These are phyloP conservation scores for Serendipita indica DNA, from an alignment of 768 basidiomycete species.

Conservation along the genomic window DNA sequence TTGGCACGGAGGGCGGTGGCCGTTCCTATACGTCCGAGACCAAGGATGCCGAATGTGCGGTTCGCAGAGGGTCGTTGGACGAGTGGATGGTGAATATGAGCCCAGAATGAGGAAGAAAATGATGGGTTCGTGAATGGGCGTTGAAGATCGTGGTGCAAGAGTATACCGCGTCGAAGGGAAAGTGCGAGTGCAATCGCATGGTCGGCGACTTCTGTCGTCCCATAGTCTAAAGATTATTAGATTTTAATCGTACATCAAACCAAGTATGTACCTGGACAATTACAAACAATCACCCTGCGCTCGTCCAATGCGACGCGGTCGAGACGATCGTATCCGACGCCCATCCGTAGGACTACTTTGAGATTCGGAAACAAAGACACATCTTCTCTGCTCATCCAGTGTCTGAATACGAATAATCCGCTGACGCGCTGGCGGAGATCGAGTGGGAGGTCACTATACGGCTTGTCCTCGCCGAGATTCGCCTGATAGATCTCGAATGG, in stretches of 20 bases:
- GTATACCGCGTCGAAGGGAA: slow-evolving; percentile 15
- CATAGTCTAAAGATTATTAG: slow-evolving; percentile 13
- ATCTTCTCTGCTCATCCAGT: slow-evolving; percentile 12
- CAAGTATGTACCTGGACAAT: slow-evolving; percentile 14
- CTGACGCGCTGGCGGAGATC: slow-evolving; percentile 11
- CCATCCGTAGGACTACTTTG: slow-evolving; percentile 14
- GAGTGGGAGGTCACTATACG: not conserved
- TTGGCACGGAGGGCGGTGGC: slow-evolving; percentile 17
- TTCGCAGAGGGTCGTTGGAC: slow-evolving; percentile 10
- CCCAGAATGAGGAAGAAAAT: slow-evolving; percentile 12
- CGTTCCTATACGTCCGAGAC: slow-evolving; percentile 18
- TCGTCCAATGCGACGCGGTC: slow-evolving; percentile 14
- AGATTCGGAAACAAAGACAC: slow-evolving; percentile 15
- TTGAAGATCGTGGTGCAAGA: slow-evolving; percentile 17
- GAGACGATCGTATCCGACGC: slow-evolving; percentile 17
- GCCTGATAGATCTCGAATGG: slow-evolving; percentile 2
- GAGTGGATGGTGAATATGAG: slow-evolving; percentile 11
- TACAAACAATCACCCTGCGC: slow-evolving; percentile 15
- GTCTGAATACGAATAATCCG: slow-evolving; percentile 14
- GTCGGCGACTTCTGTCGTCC: slow-evolving; percentile 17
- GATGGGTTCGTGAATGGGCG: not conserved
- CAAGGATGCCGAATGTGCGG: slow-evolving; percentile 17
- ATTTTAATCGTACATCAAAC: not conserved
- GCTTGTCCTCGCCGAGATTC: not conserved
- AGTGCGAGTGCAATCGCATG: slow-evolving; percentile 17